phyloP scores from a whole-genome alignment of 768 basidiomycete genomes.

The Phanerodontia chrysosporium region DNA sequence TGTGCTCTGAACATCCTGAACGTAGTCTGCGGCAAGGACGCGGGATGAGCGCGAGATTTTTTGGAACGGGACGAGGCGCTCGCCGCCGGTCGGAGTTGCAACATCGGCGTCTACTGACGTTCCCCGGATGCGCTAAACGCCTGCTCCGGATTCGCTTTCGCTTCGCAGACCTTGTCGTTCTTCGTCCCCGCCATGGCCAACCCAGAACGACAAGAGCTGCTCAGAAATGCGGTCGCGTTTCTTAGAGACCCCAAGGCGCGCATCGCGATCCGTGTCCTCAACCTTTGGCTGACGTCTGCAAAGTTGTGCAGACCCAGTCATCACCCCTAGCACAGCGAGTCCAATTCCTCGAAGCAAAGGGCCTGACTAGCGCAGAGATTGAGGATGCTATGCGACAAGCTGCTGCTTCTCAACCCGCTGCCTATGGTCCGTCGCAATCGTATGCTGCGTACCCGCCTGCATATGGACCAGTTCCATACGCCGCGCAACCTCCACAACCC shows the following conservation, averaged over 20 bases:
- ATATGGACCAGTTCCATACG: conserved; percentile 43
- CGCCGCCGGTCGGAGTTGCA: conserved; percentile 7
- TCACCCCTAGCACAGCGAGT: conserved; percentile 82
- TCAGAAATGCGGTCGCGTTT: conserved; percentile 81
- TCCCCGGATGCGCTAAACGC: neutral
- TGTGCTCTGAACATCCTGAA: conserved; percentile 41
- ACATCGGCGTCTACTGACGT: conserved; percentile 6
- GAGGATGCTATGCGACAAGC: conserved; percentile 77
- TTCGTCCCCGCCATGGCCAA: conserved; percentile 33
- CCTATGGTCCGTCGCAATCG: conserved; percentile 15
- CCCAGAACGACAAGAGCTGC: conserved; percentile 64
- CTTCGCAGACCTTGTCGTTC: neutral
- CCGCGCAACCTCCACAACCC: conserved; percentile 38
- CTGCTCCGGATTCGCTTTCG: conserved; percentile 1
- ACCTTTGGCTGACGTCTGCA: conserved; percentile 6
- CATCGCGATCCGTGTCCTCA: neutral
- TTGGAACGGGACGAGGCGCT: neutral
- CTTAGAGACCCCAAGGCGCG: conserved; percentile 78
- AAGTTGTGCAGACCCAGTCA: conserved; percentile 53
- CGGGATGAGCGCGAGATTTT: conserved; percentile 11
- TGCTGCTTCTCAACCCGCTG: conserved; percentile 25
- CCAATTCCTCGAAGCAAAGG: conserved; percentile 94
- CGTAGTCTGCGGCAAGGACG: conserved; percentile 10
- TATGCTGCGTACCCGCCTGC: conserved; percentile 32
- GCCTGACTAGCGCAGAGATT: conserved; percentile 78